Evolutionary conservation across 2,329 filamentous ascomycete genomes (phyloP).

Genomic region (Aureobasidium sp.): DNA sequence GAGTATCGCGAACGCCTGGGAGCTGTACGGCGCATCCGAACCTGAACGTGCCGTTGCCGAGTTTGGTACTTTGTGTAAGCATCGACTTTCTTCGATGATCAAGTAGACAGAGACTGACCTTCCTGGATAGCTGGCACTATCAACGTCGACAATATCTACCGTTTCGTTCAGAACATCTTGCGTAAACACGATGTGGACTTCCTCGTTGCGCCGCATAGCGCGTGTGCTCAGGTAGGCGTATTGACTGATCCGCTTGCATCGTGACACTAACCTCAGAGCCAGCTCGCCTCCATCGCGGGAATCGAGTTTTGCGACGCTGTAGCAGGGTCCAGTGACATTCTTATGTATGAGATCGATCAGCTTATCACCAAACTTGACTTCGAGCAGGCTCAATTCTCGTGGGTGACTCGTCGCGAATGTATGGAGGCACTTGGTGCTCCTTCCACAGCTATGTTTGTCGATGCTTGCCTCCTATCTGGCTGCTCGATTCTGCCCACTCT

Average conservation of each 20-base stretch:
- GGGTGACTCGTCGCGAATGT: conserved; percentile 59
- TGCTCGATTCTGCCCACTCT: conserved; percentile 73
- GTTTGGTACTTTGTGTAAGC: conserved; percentile 59
- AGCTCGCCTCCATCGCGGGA: conserved; percentile 15
- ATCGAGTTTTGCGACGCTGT: conserved; percentile 61
- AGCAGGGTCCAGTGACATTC: conserved; percentile 75
- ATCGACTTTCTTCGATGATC: neutral
- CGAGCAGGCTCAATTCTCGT: conserved; percentile 58
- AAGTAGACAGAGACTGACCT: conserved; percentile 17
- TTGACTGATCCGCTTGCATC: neutral
- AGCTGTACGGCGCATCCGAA: conserved; percentile 72
- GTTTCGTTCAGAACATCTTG: conserved; percentile 68
- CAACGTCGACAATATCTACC: conserved; percentile 64
- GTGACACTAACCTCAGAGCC: conserved; percentile 21
- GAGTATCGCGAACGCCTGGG: conserved; percentile 61
- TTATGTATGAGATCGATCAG: conserved; percentile 78
- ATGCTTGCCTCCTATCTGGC: conserved; percentile 75
- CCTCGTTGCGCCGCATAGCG: conserved; percentile 78
- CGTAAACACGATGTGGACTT: conserved; percentile 63
- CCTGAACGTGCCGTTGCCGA: conserved; percentile 73
- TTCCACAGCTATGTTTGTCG: conserved; percentile 69
- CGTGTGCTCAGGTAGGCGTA: conserved; percentile 67
- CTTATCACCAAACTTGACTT: conserved; percentile 63
- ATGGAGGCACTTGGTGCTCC: conserved; percentile 58
- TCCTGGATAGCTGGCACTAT: conserved; percentile 54